Evolutionary conservation across 2,329 filamentous ascomycete genomes (phyloP), one percentile per base, ranked within the genome.

Genomic region (Cordyceps pruinosa): DNA sequence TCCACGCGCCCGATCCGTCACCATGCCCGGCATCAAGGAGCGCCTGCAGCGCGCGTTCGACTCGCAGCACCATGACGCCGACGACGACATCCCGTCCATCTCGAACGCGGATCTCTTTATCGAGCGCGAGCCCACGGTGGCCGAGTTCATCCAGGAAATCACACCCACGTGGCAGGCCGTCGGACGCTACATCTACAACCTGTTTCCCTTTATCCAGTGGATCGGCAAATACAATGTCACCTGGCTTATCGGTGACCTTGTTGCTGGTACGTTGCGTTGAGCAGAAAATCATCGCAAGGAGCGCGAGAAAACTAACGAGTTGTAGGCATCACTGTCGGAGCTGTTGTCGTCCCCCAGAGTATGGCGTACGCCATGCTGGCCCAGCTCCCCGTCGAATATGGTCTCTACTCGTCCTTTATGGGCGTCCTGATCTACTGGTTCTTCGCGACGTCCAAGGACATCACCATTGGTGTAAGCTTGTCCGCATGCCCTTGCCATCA

Each of bases 381-480:
- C 3, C 68, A 74, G 58, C 72, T 81, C 48, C 69, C 71, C 4
- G 72, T 77, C 26, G 74, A 81, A 61, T 81, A 76, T 64, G 78
- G 78, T 15, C 65, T 81, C 19, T 75, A 75, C 59, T 94, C 93
- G 0, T 97, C 93, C 0, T 97, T 99, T 69, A 94, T 97, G 81
- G 94, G 93, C 51, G 92, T 96, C 17, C 71, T 96, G 61, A 80
- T 96, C 60, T 99, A 99, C 73, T 97, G 93, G 93, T 88, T 97
- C 68, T 97, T 97, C 67, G 94, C 92, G 34, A 99, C 94, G 0
- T 97, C 93, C 15, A 99, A 97, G 64, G 77, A 80, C 72, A 95
- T 96, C 68, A 94, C 90, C 19, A 94, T 95, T 62, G 90, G 90
- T 39, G 85, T 88, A 77, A 42, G 30, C 2, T 32, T 45, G 19